These are phyloP conservation scores for Phaeoacremonium minimum DNA, from an alignment of 2,329 filamentous ascomycete genomes.

Conservation along the genomic window DNA sequence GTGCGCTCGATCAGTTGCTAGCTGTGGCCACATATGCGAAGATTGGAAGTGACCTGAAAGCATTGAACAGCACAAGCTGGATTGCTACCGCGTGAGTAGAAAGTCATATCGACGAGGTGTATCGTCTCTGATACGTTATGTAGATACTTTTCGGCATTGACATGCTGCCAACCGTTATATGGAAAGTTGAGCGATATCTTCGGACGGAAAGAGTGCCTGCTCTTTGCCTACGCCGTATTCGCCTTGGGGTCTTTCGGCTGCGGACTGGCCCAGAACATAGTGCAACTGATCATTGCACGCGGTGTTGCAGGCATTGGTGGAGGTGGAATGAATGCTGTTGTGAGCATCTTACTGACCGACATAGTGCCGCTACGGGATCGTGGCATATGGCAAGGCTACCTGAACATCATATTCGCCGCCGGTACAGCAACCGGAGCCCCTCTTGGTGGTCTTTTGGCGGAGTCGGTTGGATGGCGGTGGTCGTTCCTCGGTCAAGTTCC, in stretches of 20 bases:
- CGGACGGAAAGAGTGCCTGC: conserved; percentile 60
- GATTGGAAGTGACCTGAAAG: conserved; percentile 72
- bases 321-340: conserved; percentile 67
- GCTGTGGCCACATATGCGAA: conserved; percentile 73
- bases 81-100: conserved; percentile 44
- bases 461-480: conserved; percentile 74
- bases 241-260: conserved; percentile 47
- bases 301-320: conserved; percentile 54
- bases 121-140: too few relatives aligned
- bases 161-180: conserved; percentile 71
- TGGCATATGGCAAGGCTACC: conserved; percentile 68
- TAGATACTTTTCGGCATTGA: conserved; percentile 69
- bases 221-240: conserved; percentile 47
- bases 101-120: neutral
- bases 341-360: conserved; percentile 67
- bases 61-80: conserved; percentile 72
- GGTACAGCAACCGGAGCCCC: conserved; percentile 69
- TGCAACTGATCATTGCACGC: conserved; percentile 33
- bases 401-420: conserved; percentile 68
- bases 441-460: conserved; percentile 66
- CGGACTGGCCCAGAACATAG: conserved; percentile 41
- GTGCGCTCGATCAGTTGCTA: conserved; percentile 72
- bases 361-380: conserved; percentile 65
- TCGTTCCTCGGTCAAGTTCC: conserved; percentile 70
- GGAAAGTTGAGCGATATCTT: conserved; percentile 47